phyloP scores from a whole-genome alignment of 495 filamentous ascomycete genomes.

The Evernia prunastri region DNA sequence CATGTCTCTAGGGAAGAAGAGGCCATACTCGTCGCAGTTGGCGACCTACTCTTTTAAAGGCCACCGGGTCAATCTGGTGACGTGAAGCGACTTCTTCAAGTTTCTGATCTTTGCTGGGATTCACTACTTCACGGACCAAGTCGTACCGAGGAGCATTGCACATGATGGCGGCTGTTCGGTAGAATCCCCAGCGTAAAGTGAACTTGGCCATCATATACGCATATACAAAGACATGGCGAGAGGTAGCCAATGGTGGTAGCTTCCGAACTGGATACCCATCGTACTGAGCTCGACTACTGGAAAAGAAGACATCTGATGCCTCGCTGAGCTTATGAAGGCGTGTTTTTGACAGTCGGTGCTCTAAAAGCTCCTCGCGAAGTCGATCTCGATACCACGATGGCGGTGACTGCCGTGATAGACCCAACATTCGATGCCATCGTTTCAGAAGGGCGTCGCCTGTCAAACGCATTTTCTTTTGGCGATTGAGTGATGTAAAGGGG shows the following conservation, averaged over 20 bases:
- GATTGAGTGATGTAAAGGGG: no score
- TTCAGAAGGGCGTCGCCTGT: conserved; percentile 24
- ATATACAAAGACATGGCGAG: conserved; percentile 33
- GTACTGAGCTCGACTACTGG: conserved; percentile 39
- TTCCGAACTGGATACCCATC: conserved; percentile 36
- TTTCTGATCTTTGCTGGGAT: conserved; percentile 44
- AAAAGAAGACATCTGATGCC: conserved; percentile 48
- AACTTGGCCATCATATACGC: conserved; percentile 48
- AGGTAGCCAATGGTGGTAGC: conserved; percentile 32
- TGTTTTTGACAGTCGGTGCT: conserved; percentile 34
- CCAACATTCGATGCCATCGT: conserved; percentile 39
- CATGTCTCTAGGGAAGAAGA: conserved; percentile 30
- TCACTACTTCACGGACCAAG: conserved; percentile 43
- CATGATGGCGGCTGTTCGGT: conserved; percentile 37
- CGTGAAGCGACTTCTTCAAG: conserved; percentile 42
- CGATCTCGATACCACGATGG: conserved; percentile 43
- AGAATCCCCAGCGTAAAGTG: conserved; percentile 46
- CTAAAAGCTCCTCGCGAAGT: conserved; percentile 41
- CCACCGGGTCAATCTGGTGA: conserved; percentile 37
- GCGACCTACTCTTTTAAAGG: conserved; percentile 36
- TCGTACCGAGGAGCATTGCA: conserved; percentile 32
- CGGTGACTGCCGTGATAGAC: conserved; percentile 36
- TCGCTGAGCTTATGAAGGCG: conserved; percentile 41
- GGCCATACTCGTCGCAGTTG: conserved; percentile 40
- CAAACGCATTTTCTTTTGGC: conserved; percentile 16